These are phyloP conservation scores for Candida loeiensis DNA, from an alignment of 805 yeast species.

Conservation along the genomic window DNA sequence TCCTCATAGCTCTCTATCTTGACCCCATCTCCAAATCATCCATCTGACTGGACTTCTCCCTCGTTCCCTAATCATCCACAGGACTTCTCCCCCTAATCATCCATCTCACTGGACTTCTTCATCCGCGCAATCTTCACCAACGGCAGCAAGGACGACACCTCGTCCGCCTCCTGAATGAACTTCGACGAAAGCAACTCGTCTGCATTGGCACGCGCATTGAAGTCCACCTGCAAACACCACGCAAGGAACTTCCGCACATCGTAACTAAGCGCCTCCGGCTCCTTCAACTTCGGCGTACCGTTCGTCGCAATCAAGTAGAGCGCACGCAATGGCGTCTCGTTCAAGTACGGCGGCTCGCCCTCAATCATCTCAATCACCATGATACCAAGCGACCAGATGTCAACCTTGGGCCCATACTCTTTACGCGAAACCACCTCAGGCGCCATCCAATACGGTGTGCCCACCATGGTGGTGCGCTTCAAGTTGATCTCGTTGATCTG, in stretches of 20 bases:
- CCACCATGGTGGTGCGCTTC: constrained; percentile 97
- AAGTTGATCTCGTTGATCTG: constrained; percentile 68
- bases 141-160: constrained; percentile 61
- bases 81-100: neutral
- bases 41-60: too few species aligned
- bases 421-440: constrained; percentile 95
- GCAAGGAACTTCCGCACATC: constrained; percentile 67
- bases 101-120: constrained; percentile 41
- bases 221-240: constrained; percentile 78
- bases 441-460: constrained; percentile 99
- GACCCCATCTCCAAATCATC: too few species aligned
- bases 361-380: constrained; percentile 99
- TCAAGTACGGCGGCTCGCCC: constrained; percentile 97
- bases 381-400: constrained; percentile 96
- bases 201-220: constrained; percentile 77
- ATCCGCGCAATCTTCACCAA: constrained; percentile 69
- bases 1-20: too few species aligned
- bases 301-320: constrained; percentile 91
- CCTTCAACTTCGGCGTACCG: constrained; percentile 92
- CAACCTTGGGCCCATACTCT: constrained; percentile 95
- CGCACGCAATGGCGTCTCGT: constrained; percentile 93
- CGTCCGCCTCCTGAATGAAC: constrained; percentile 62
- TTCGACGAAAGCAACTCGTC: constrained; percentile 63
- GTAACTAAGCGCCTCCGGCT: constrained; percentile 73
- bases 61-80: too few species aligned